A percentile compares a stretch with the other conserved stretches of the same genome.
Evolutionary conservation across 1,139 yeast species (phyloP).

Genomic region (Spathaspora sp.): DNA sequence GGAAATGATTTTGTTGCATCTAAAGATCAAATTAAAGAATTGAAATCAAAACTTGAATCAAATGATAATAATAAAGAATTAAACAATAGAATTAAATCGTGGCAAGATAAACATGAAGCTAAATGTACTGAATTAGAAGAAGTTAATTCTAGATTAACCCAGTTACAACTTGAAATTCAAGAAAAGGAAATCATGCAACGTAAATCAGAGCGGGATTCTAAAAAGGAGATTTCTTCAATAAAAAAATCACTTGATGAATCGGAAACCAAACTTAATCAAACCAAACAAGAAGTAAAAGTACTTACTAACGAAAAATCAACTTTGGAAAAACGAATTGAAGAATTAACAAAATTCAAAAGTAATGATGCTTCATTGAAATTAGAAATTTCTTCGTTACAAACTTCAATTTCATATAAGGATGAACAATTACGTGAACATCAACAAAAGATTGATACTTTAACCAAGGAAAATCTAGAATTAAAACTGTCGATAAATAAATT

Average conservation of each 20-base stretch:
- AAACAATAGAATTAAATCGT: slow-evolving; percentile 4
- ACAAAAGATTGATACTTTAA: slow-evolving; percentile 34
- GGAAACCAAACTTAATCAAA: slow-evolving; percentile 10
- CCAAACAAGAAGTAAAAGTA: slow-evolving; percentile 22
- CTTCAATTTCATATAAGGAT: slow-evolving; percentile 47
- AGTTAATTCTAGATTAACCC: slow-evolving; percentile 8
- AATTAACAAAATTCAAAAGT: slow-evolving; percentile 32
- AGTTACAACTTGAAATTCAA: slow-evolving; percentile 9
- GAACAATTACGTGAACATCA: slow-evolving; percentile 47
- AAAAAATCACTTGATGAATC: slow-evolving; percentile 11
- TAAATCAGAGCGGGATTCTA: slow-evolving; percentile 9
- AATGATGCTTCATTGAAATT: slow-evolving; percentile 43
- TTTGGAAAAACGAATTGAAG: slow-evolving; percentile 28
- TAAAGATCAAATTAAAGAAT: slow-evolving; percentile 37
- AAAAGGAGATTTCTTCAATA: slow-evolving; percentile 12
- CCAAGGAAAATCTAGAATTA: slow-evolving; percentile 35
- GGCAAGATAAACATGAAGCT: slow-evolving; percentile 8
- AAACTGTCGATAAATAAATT: slow-evolving; percentile 42
- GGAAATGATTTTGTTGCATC: slow-evolving; percentile 74
- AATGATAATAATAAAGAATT: slow-evolving; percentile 1
- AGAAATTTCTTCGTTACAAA: slow-evolving; percentile 39
- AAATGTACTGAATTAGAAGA: slow-evolving; percentile 8
- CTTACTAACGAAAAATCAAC: slow-evolving; percentile 27
- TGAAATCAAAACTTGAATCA: slow-evolving; percentile 12
- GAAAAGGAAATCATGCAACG: slow-evolving; percentile 7